A percentile compares a stretch with the other conserved stretches of the same genome.
phyloP scores from a whole-genome alignment of 192 early-diverging fungal genomes.

The Coemansia furcata region DNA sequence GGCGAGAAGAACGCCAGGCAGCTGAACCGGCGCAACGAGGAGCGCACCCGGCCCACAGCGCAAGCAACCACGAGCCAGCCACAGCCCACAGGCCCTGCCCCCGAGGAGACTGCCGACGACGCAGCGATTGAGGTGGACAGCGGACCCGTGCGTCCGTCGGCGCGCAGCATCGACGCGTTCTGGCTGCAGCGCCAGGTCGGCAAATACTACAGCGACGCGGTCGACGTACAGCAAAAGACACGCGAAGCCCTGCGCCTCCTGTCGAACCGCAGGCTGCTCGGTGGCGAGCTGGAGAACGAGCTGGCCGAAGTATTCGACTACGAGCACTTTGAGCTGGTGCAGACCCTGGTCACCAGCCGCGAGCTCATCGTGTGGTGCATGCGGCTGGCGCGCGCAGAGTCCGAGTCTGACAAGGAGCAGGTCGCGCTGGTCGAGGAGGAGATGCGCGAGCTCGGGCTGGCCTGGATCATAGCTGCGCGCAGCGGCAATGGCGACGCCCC shows the following conservation, averaged over 20 bases:
- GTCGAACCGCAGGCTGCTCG: conserved; percentile 57
- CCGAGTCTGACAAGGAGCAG: conserved; percentile 55
- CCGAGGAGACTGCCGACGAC: background rate
- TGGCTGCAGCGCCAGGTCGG: conserved; percentile 92
- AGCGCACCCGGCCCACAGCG: conserved; percentile 16
- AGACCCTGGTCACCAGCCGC: conserved; percentile 80
- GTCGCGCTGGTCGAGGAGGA: conserved; percentile 57
- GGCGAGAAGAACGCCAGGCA: conserved; percentile 28
- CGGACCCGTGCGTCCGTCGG: conserved; percentile 35
- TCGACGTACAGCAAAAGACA: conserved; percentile 87
- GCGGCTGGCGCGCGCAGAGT: conserved; percentile 70
- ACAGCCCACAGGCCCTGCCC: background rate
- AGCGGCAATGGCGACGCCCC: conserved; percentile 6
- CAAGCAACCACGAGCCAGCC: background rate
- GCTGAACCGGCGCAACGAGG: conserved; percentile 36
- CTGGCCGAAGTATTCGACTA: conserved; percentile 96
- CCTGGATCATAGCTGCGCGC: conserved; percentile 71
- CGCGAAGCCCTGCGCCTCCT: conserved; percentile 71
- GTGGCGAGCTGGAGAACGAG: conserved; percentile 92
- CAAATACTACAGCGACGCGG: conserved; percentile 79
- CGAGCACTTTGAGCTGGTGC: conserved; percentile 94
- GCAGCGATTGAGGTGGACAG: conserved; percentile 3
- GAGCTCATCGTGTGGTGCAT: conserved; percentile 93
- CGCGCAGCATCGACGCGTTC: conserved; percentile 94
- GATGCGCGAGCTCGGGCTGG: conserved; percentile 67